Conservation (phyloP, 495 filamentous ascomycete genomes). For the Lepidopterella palustris region DNA sequence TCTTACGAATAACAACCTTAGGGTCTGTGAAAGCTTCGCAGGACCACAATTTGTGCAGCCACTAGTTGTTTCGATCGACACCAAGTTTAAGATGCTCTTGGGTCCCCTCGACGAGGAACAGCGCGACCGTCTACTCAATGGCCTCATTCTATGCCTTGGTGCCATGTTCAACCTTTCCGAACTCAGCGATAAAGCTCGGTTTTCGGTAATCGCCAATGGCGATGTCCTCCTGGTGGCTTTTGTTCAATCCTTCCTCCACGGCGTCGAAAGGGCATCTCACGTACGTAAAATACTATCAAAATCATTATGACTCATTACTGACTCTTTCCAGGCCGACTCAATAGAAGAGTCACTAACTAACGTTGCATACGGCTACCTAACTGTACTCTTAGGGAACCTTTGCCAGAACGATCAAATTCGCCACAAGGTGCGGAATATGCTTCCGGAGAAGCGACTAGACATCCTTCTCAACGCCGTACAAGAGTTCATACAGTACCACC, state of each 20-base stretch:
- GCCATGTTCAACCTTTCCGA: constrained; percentile 87
- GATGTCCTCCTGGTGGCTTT: constrained; percentile 39
- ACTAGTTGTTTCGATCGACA: constrained; percentile 45
- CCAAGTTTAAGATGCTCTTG: constrained; percentile 31
- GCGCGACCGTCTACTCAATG: constrained; percentile 51
- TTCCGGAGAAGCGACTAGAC: constrained; percentile 55
- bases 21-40: constrained; percentile 60
- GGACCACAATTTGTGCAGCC: constrained; percentile 49
- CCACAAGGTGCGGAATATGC: constrained; percentile 41
- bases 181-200: constrained; percentile 52
- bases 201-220: constrained; percentile 33
- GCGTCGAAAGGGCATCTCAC: constrained; percentile 44
- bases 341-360: constrained; percentile 77
- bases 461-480: constrained; percentile 69
- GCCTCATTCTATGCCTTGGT: constrained; percentile 71
- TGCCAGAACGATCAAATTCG: constrained; percentile 54
- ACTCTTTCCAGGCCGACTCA: constrained; percentile 63
- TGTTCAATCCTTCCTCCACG: constrained; percentile 47
- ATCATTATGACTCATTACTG: not conserved
- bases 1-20: constrained; percentile 72
- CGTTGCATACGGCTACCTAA: constrained; percentile 85
- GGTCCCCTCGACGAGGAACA: constrained; percentile 38
- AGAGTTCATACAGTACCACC: constrained; percentile 76
- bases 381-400: constrained; percentile 75
- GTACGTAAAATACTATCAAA: constrained; percentile 40